Base-by-base conservation (phyloP, 78 protist genomes). In the Bodo saltans region DNA sequence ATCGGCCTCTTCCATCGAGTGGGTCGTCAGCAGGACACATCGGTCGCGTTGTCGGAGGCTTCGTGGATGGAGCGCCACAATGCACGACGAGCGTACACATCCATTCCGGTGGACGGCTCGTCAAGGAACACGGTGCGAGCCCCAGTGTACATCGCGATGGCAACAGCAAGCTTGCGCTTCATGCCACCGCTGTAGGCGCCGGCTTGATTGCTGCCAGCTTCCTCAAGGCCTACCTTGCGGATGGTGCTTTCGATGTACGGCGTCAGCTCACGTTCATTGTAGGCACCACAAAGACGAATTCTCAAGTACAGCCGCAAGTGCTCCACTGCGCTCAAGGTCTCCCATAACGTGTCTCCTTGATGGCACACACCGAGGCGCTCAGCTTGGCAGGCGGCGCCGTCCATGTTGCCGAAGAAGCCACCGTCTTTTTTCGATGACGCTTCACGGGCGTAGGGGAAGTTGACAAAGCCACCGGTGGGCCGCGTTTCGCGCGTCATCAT, bases 151-250 rank as follows among this genome's bases (percentile, higher is more conserved):
- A 88, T 34, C 32, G 94, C 42, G 32, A 95, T 75, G 37, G 95
- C 92, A 40, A 95, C 88, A 3, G 89, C 47, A 26, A 95, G 75
- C 32, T 93, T 67, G 37, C 96, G 86, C 83, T 87, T 88, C 95
- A 92, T 96, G 52, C 98, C 98, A 41, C 97, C 97, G 3, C 89
- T 73, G n/a, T n/a, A n/a, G n/a, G n/a, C n/a, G n/a, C n/a, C n/a
- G n/a, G n/a, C n/a, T n/a, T n/a, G n/a, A n/a, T n/a, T n/a, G n/a
- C n/a, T n/a, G n/a, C n/a, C n/a, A n/a, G n/a, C n/a, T n/a, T n/a
- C n/a, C n/a, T n/a, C n/a, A n/a, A n/a, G n/a, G n/a, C n/a, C n/a
- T n/a, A n/a, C n/a, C n/a, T n/a, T n/a, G n/a, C n/a, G n/a, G 72
- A 73, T 42, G 60, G 85, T 78, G 69, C 67, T 81, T n/a, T n/a